Percentiles rank a stretch among this genome's conserved stretches.
Evolutionary conservation across 345 rosid species (phyloP).

Genomic region (Cardamine occulta): DNA sequence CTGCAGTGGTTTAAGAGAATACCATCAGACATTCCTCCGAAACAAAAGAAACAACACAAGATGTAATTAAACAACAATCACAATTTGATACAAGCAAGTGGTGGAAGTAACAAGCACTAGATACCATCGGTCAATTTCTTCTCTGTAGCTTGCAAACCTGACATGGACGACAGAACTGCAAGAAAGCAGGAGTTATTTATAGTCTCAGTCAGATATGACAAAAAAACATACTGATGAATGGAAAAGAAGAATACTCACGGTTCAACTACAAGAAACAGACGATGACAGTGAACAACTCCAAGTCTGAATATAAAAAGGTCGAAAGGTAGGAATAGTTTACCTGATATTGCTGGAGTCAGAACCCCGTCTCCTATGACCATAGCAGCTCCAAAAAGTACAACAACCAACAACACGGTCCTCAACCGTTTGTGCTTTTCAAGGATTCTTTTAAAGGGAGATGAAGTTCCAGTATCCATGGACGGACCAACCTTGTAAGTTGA

Average conservation of each 20-base stretch:
- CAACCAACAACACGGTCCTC: slow-evolving; percentile 68
- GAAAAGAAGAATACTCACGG: slow-evolving; percentile 5
- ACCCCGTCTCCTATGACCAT: slow-evolving; percentile 94
- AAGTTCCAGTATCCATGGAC: slow-evolving; percentile 43
- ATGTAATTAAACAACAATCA: slow-evolving; percentile 5
- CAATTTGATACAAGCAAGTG: slow-evolving; percentile 18
- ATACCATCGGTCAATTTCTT: slow-evolving; percentile 60
- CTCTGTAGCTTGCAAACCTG: slow-evolving; percentile 69
- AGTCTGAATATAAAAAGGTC: not conserved
- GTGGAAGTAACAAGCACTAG: slow-evolving; percentile 10
- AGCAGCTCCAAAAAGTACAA: slow-evolving; percentile 82
- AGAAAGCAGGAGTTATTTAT: slow-evolving; percentile 32
- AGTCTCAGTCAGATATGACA: slow-evolving; percentile 3
- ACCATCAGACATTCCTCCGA: slow-evolving; percentile 11
- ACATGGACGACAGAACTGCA: slow-evolving; percentile 87
- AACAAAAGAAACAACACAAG: slow-evolving; percentile 20
- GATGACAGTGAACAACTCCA: not conserved
- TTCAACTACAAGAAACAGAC: slow-evolving; percentile 14
- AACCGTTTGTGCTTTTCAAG: slow-evolving; percentile 79
- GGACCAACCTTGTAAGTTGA: slow-evolving; percentile 77
- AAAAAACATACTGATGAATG: slow-evolving; percentile 2
- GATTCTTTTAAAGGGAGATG: slow-evolving; percentile 67
- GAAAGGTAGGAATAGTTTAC: slow-evolving; percentile 43
- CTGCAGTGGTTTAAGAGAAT: slow-evolving; percentile 47
- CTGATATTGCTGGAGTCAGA: slow-evolving; percentile 90